Conservation (phyloP, 2,329 filamentous ascomycete species). For the Chlorencoelia australis region DNA sequence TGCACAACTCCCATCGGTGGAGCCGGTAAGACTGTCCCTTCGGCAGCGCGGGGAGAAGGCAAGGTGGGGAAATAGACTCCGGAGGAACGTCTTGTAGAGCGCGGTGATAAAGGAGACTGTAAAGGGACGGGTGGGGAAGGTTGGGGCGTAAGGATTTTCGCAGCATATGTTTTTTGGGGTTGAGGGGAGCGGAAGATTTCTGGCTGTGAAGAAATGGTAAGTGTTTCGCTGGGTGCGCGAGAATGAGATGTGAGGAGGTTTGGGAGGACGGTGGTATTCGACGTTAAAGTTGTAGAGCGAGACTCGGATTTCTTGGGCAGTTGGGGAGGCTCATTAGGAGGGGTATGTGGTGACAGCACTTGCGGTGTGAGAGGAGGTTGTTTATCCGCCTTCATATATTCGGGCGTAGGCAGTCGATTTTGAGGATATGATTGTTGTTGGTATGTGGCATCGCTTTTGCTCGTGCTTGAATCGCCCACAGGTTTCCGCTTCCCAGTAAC, state of each 20-base stretch:
- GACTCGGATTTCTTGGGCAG: constrained; percentile 17
- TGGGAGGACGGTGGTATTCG: constrained; percentile 1
- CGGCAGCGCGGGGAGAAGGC: constrained; percentile 8
- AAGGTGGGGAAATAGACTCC: constrained; percentile 2
- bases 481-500: constrained; percentile 17
- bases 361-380: constrained; percentile 11
- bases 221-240: constrained; percentile 18
- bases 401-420: constrained; percentile 17
- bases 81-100: constrained; percentile 6
- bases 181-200: constrained; percentile 17
- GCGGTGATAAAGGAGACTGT: constrained; percentile 5
- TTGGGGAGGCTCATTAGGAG: constrained; percentile 12
- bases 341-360: constrained; percentile 19
- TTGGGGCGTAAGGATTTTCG: constrained; percentile 18
- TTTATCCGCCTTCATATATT: constrained; percentile 18
- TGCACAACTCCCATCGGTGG: constrained; percentile 18
- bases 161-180: constrained; percentile 16
- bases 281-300: constrained; percentile 6
- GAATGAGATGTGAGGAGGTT: constrained; percentile 13
- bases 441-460: constrained; percentile 5
- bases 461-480: constrained; percentile 8
- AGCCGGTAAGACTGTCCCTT: constrained; percentile 16
- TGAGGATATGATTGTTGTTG: constrained; percentile 2
- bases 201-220: constrained; percentile 21
- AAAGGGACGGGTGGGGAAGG: constrained; percentile 8